These are phyloP conservation scores for Annulohypoxylon truncatum DNA, from an alignment of 2,329 filamentous ascomycete genomes.

Conservation along the genomic window DNA sequence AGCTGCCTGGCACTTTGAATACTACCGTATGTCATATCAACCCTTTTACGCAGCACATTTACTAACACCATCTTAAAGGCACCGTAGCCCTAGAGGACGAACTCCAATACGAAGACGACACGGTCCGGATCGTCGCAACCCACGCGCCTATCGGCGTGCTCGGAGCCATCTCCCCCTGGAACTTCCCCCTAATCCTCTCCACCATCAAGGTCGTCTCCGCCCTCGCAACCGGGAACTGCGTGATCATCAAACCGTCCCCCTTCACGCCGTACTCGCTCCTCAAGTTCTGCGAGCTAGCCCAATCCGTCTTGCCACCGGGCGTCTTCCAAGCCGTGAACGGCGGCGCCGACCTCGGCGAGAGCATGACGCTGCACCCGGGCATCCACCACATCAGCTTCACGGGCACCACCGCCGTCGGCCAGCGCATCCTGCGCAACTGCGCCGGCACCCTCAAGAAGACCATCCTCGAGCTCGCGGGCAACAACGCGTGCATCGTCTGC, in stretches of 20 bases:
- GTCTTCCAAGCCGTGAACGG: slow-evolving; percentile 67
- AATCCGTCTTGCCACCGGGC: slow-evolving; percentile 63
- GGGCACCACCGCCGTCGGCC: slow-evolving; percentile 63
- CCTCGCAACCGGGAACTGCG: slow-evolving; percentile 63
- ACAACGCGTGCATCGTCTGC: slow-evolving; percentile 66
- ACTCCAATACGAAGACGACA: slow-evolving; percentile 60
- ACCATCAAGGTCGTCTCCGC: slow-evolving; percentile 64
- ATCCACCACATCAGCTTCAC: slow-evolving; percentile 70
- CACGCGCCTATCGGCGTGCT: slow-evolving; percentile 62
- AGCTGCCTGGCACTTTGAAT: slow-evolving; percentile 52
- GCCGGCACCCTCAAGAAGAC: slow-evolving; percentile 64
- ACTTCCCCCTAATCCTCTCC: slow-evolving; percentile 62
- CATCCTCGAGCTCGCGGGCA: slow-evolving; percentile 66
- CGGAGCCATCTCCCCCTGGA: slow-evolving; percentile 71
- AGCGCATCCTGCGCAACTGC: slow-evolving; percentile 61
- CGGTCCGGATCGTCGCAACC: slow-evolving; percentile 55
- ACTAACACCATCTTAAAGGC: slow-evolving; percentile 35
- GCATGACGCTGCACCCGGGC: slow-evolving; percentile 64
- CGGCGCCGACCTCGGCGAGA: slow-evolving; percentile 64
- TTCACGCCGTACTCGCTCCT: slow-evolving; percentile 65
- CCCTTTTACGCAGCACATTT: background rate
- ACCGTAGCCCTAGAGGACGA: slow-evolving; percentile 57
- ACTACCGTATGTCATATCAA: slow-evolving; percentile 49
- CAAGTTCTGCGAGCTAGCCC: slow-evolving; percentile 63
- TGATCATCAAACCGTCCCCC: slow-evolving; percentile 69